Evolutionary conservation across 805 yeast genomes (phyloP), one percentile per base, ranked within the genome.

Genomic region (Lachancea lanzarotensis): DNA sequence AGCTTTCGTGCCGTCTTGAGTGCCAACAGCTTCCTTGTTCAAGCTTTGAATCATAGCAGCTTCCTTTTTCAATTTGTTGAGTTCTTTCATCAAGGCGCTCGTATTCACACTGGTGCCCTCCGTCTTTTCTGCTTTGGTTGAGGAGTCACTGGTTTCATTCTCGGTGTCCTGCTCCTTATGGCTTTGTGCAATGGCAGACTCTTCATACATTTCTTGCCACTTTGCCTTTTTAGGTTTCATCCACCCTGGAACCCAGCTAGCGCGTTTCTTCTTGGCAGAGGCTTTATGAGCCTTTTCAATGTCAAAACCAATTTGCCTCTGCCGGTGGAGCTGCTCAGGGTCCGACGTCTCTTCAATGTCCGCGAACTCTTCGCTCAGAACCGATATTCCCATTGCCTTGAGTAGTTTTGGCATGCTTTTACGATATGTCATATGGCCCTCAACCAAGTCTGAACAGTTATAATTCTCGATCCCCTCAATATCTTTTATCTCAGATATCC

Each of bases 391-490:
- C 34, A 86, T 55, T 41, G 68, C 65, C 50, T 76, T 75, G 52
- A 93, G 62, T 36, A 93, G 72, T 54, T 78, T 79, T 1, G 99
- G 99, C 76, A 93, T 88, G 11, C 88, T 89, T 50, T 83, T 83
- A 68, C 98, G 83, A 66, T 93, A 93, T n/a, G 84, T 88, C 96
- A 93, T 87, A 68, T 93, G 98, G 1, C 98, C 98, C 48, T 84
- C 89, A 3, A 91, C 96, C 43, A 73, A 56, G 16, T 81, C 88
- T 0, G 98, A 85, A 57, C 95, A 87, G 59, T 93, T 95, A 50
- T 83, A 74, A 63, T 91, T 91, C 52, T 89, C 95, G 26, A 93
- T 71, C 0, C 82, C 85, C 19, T 75, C 72, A 17, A 78, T 67
- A 38, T 66, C 70, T 43, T 78, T 82, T 31, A 91, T 75, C 3